Conservation (phyloP, 352 stramenopile species). For the Phytophthora foliorum region DNA sequence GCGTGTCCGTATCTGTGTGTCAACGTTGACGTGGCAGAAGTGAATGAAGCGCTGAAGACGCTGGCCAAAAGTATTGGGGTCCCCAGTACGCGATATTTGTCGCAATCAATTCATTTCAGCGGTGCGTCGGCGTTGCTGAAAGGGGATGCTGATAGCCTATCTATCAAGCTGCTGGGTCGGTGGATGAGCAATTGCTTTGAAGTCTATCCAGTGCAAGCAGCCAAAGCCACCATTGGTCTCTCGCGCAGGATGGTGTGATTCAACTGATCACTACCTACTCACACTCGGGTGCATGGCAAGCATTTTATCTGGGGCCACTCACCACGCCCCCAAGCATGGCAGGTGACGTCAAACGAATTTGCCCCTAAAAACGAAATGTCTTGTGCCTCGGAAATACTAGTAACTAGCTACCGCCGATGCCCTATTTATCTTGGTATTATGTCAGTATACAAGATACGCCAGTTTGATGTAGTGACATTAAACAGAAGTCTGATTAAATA, state of each 20-base stretch:
- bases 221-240: neutral
- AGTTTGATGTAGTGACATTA: too few relatives aligned
- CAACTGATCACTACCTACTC: neutral
- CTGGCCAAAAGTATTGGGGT: neutral
- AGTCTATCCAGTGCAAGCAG: neutral
- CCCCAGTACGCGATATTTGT: neutral
- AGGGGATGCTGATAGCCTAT: neutral
- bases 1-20: neutral
- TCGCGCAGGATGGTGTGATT: neutral
- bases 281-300: neutral
- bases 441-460: too few relatives aligned
- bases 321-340: neutral
- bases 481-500: too few relatives aligned
- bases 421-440: too few relatives aligned
- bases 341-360: neutral
- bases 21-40: neutral
- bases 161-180: neutral
- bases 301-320: neutral
- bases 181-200: conserved; percentile 6
- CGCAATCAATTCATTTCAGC: neutral
- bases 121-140: neutral
- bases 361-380: neutral
- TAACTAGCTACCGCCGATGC: too few relatives aligned
- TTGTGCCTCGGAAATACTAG: too few relatives aligned
- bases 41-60: neutral